These are phyloP conservation scores for Cyberlindnera euphorbiae DNA, from an alignment of 805 yeast species.

Conservation along the genomic window DNA sequence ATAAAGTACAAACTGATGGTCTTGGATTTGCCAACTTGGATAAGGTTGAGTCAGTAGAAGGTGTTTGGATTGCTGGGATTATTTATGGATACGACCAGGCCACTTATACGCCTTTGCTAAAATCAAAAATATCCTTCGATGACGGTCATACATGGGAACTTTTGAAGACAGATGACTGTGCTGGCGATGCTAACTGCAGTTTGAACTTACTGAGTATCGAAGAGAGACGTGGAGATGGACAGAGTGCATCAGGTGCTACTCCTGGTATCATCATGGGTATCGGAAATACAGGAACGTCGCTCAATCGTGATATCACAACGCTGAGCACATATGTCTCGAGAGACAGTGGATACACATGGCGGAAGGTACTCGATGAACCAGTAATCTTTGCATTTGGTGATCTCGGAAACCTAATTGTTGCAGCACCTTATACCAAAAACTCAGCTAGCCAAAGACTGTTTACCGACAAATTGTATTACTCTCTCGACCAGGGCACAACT, in stretches of 20 bases:
- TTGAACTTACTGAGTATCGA: constrained; percentile 32
- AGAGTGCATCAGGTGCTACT: constrained; percentile 30
- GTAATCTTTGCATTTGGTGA: constrained; percentile 64
- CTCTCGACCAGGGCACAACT: constrained; percentile 68
- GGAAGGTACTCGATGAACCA: constrained; percentile 45
- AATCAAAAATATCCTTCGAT: constrained; percentile 35
- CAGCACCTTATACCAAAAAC: constrained; percentile 30
- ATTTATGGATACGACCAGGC: constrained; percentile 18
- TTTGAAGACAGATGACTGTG: constrained; percentile 25
- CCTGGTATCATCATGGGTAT: constrained; percentile 43
- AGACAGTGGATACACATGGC: constrained; percentile 81
- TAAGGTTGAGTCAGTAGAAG: constrained; percentile 51
- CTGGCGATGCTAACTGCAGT: constrained; percentile 28
- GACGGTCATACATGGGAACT: constrained; percentile 35
- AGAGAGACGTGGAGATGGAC: constrained; percentile 29
- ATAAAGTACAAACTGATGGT: constrained; percentile 30
- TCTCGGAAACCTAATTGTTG: constrained; percentile 68
- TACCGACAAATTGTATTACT: constrained; percentile 40
- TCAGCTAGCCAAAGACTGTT: constrained; percentile 29
- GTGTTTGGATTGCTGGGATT: constrained; percentile 53
- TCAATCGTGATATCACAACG: constrained; percentile 14
- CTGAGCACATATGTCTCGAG: constrained; percentile 58
- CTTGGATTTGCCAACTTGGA: constrained; percentile 33
- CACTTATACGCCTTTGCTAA: constrained; percentile 17
- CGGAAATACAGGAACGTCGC: constrained; percentile 32